Percentiles rank a stretch among this genome's conserved stretches.
Evolutionary conservation across 75 land plant genomes (phyloP).

Genomic region (Pseudotsuga menziesii): DNA sequence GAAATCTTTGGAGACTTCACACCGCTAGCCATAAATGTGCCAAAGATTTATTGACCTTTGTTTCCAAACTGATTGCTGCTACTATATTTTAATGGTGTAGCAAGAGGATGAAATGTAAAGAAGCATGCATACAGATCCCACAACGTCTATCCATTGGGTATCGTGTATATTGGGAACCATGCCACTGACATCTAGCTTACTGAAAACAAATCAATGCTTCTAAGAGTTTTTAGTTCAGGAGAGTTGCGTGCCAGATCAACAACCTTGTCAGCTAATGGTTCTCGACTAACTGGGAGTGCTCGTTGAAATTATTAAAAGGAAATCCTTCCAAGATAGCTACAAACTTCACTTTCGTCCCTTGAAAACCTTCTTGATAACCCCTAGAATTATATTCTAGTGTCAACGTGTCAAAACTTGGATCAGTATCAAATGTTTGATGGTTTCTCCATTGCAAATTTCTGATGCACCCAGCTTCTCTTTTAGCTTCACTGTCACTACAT

Average conservation of each 20-base stretch:
- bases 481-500: slow-evolving; percentile 38
- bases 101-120: slow-evolving; percentile 70
- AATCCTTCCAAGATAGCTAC: slow-evolving; percentile 8
- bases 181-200: slow-evolving; percentile 73
- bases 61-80: slow-evolving; percentile 1
- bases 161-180: slow-evolving; percentile 94
- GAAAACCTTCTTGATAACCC: slow-evolving; percentile 19
- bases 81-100: slow-evolving; percentile 40
- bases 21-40: background rate
- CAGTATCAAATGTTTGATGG: background rate
- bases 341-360: slow-evolving; percentile 26
- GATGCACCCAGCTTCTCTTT: slow-evolving; percentile 4
- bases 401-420: slow-evolving; percentile 12
- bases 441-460: background rate
- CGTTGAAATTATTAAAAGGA: slow-evolving; percentile 46
- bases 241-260: slow-evolving; percentile 32
- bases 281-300: slow-evolving; percentile 38
- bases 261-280: slow-evolving; percentile 66
- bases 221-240: slow-evolving; percentile 42
- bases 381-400: slow-evolving; percentile 11
- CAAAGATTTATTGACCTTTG: background rate
- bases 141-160: slow-evolving; percentile 84
- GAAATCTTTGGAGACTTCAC: slow-evolving; percentile 25
- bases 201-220: slow-evolving; percentile 63
- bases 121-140: slow-evolving; percentile 82